Evolutionary conservation across 768 basidiomycete species (phyloP), one percentile per base, ranked within the genome.

Genomic region (Suillus americanus): DNA sequence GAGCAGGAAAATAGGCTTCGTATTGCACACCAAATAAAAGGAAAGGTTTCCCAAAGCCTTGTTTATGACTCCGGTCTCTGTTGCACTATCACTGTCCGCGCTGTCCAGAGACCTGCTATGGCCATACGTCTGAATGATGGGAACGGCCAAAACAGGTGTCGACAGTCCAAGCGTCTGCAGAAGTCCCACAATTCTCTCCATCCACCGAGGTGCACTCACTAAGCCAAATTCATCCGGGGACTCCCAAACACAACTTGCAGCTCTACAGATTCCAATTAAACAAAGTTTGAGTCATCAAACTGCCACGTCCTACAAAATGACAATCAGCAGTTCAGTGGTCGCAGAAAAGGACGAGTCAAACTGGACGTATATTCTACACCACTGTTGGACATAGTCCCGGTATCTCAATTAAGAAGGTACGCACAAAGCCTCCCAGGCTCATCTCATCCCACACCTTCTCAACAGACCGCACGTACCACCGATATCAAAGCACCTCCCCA

Each of bases 311-410:
- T 37, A 3, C 37, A 37, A 38, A 57, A 57, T 57, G 56, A n/a
- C 56, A 57, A 1, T 9, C 5, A 40, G 35, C 9, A 25, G 16
- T 10, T 57, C 35, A 37, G 37, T 57, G 1, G 18, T 57, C 9
- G 56, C 35, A 25, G 56, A 57, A 38, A 57, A 16, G 56, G 56
- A 57, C 14, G 56, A 57, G n/a, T n/a, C n/a, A n/a, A 57, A 37
- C 56, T 25, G 56, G 56, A 18, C 56, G 56, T 10, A 25, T 57
- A 57, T 25, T 57, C 23, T 57, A 57, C 9, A 57, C 37, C 16
- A 38, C 56, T 38, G 23, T 57, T 38, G 37, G 55, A 30, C 51
- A 53, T 28, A 18, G 51, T 5, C 18, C 35, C 14, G 37, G 18
- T 3, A 9, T 16, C 14, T 8, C 8, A 38, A 23, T 23, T 3